These are phyloP conservation scores for Gossypium bickii DNA, from an alignment of 345 rosid species.

Conservation along the genomic window DNA sequence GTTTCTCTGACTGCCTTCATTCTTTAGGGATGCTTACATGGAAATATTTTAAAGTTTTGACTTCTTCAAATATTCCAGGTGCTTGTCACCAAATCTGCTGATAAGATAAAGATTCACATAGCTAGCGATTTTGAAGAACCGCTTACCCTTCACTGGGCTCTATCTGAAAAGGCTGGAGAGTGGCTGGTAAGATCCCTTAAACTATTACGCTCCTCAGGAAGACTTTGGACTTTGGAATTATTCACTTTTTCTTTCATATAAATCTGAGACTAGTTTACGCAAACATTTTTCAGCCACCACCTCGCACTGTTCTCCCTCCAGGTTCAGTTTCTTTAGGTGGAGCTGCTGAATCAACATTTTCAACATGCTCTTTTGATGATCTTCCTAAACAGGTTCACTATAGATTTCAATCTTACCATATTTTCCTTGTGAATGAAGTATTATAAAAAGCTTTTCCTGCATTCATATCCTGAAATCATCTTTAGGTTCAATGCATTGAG, in stretches of 20 bases:
- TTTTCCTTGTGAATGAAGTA: slow-evolving; percentile 6
- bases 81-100: slow-evolving; percentile 62
- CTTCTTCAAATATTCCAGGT: slow-evolving; percentile 42
- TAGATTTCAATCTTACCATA: slow-evolving; percentile 11
- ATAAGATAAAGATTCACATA: slow-evolving; percentile 57
- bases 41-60: slow-evolving; percentile 15
- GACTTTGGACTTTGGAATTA: slow-evolving; percentile 9
- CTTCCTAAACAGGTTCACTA: slow-evolving; percentile 59
- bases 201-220: slow-evolving; percentile 7
- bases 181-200: slow-evolving; percentile 72
- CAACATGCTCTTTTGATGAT: slow-evolving; percentile 31
- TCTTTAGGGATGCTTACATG: slow-evolving; percentile 6
- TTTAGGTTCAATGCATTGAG: slow-evolving; percentile 72
- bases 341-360: slow-evolving; percentile 65
- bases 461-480: slow-evolving; percentile 16
- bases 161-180: slow-evolving; percentile 74
- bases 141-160: slow-evolving; percentile 86
- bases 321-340: slow-evolving; percentile 55
- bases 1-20: neutral
- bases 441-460: neutral
- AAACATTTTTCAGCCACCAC: slow-evolving; percentile 72
- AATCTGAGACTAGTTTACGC: slow-evolving; percentile 18
- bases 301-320: slow-evolving; percentile 56
- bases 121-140: slow-evolving; percentile 73
- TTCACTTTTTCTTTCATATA: slow-evolving; percentile 13